A percentile compares a stretch with the other conserved stretches of the same genome.
These are phyloP conservation scores for Coemansia sp. DNA, from an alignment of 192 early-diverging fungal species.

Conservation along the genomic window DNA sequence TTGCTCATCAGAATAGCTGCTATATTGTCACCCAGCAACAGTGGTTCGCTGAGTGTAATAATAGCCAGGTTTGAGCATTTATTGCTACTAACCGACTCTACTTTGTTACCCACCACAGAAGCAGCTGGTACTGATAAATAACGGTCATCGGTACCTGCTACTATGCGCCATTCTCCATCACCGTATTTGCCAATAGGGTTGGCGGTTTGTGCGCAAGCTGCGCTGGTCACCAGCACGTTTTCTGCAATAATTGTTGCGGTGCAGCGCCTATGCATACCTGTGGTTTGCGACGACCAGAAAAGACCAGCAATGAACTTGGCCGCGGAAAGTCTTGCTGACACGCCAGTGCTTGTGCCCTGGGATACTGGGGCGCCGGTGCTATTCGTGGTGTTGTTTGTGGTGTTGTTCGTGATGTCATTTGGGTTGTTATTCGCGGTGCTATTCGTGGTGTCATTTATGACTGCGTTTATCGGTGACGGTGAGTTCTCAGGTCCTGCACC, in stretches of 20 bases:
- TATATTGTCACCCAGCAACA: conserved; percentile 20
- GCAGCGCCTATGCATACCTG: conserved; percentile 34
- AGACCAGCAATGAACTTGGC: conserved; percentile 42
- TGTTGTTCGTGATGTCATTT: neutral
- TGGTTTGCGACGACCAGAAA: conserved; percentile 38
- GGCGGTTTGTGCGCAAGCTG: conserved; percentile 25
- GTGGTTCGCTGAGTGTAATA: conserved; percentile 23
- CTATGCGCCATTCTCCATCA: conserved; percentile 33
- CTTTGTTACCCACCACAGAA: conserved; percentile 6
- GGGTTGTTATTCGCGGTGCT: neutral
- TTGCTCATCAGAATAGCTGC: conserved; percentile 32
- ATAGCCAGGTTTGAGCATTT: conserved; percentile 36
- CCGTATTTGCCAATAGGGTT: conserved; percentile 27
- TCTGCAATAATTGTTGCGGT: conserved; percentile 41
- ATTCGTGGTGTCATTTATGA: neutral
- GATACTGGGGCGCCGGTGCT: neutral
- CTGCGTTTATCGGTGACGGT: no score
- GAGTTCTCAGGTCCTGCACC: no score
- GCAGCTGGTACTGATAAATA: conserved; percentile 15
- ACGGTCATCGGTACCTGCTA: conserved; percentile 30
- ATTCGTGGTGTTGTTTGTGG: neutral
- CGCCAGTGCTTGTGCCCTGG: neutral
- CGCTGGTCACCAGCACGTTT: conserved; percentile 46
- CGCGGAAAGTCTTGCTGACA: conserved; percentile 20
- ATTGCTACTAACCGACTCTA: conserved; percentile 29